phyloP scores from a whole-genome alignment of 2,329 filamentous ascomycete genomes.

The Cryphonectria carpinicola region DNA sequence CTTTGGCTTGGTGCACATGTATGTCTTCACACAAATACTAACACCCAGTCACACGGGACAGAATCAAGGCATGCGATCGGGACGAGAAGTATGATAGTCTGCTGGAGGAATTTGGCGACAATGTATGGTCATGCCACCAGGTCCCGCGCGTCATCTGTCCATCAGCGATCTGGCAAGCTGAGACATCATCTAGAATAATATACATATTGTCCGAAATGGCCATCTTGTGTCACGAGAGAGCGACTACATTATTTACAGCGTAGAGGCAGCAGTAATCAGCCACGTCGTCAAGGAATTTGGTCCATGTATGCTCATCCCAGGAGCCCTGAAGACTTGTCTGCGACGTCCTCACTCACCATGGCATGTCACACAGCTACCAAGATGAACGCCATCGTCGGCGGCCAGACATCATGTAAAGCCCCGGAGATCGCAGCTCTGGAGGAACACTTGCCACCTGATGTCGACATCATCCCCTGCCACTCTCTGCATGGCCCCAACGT shows the following conservation, averaged over 20 bases:
- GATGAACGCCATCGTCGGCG: slow-evolving; percentile 90
- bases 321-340: background rate
- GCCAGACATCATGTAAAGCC: slow-evolving; percentile 97
- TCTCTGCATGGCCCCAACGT: slow-evolving; percentile 93
- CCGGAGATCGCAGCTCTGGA: slow-evolving; percentile 96
- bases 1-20: slow-evolving; percentile 9
- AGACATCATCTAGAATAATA: slow-evolving; percentile 70
- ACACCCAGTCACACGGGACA: slow-evolving; percentile 45
- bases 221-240: slow-evolving; percentile 93
- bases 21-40: slow-evolving; percentile 29
- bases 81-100: slow-evolving; percentile 86
- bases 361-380: slow-evolving; percentile 77
- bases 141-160: slow-evolving; percentile 36
- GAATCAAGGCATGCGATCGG: slow-evolving; percentile 92
- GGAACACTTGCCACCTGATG: slow-evolving; percentile 80
- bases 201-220: slow-evolving; percentile 91
- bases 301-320: slow-evolving; percentile 68
- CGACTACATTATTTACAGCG: slow-evolving; percentile 99
- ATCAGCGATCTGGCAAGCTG: slow-evolving; percentile 46
- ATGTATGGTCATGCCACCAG: slow-evolving; percentile 65
- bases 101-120: slow-evolving; percentile 78
- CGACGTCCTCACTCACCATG: slow-evolving; percentile 28
- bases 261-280: slow-evolving; percentile 91
- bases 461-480: slow-evolving; percentile 94
- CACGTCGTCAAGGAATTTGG: slow-evolving; percentile 86